Base-by-base conservation (phyloP, 108 stramenopile species). In the Cyclotella baltica region DNA sequence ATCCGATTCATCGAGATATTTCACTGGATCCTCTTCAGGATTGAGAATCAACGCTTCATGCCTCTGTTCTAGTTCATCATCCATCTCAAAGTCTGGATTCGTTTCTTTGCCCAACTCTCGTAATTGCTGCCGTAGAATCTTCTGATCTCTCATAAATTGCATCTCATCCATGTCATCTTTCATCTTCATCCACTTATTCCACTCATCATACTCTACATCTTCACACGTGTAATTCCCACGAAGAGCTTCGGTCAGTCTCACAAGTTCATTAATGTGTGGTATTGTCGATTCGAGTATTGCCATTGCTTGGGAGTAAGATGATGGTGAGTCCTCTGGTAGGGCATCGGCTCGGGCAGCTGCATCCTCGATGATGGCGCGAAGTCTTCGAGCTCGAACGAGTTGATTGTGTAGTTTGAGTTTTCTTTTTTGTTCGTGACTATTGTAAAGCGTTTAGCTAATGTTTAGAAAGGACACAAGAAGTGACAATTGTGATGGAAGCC, bases 301-400 rank as follows among this genome's bases (percentile, higher is more conserved):
- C 66, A 75, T 80, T 13, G 80, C 75, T 40, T 64, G 33, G 28
- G 68, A n/a, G 28, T 75, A 48, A 34, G 80, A 76, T 40, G 70
- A 57, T 37, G 64, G 74, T 18, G 64, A 56, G 27, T 57, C n/a
- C 18, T 52, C 35, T 1, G 77, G 64, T 16, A 72, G 70, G 19
- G 70, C 52, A 28, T 81, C 80, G 13, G 59, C 67, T 23, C 40
- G 61, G 28, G 40, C 18, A 4, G 70, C 80, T 6, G 80, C 75
- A 40, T 76, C 52, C 31, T 81, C 80, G 38, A 81, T 53, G 20
- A 55, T 36, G n/a, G 69, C 51, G 0, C 80, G 67, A 16, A 81
- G 80, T 31, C 58, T 52, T 51, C 75, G 55, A 40, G 80, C 74
- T 8, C 59, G 61, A 11, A 52, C 6, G 23, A 81, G 57, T 31